phyloP scores from a whole-genome alignment of 805 yeast species.

The Komagataella mondaviorum region DNA sequence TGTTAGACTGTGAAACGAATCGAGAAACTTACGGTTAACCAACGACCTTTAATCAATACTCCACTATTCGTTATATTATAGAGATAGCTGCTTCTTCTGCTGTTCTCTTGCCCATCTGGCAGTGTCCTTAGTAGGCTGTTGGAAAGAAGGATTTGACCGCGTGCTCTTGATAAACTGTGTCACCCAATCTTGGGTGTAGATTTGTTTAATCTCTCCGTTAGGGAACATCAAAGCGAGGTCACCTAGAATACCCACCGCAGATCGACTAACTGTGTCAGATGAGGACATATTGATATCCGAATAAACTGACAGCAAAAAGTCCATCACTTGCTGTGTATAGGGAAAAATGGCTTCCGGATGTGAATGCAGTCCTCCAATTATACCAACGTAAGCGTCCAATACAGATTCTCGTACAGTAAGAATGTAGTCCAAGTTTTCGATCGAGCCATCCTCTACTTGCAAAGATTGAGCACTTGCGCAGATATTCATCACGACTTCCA shows the following conservation, averaged over 20 bases:
- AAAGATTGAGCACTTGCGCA: slow-evolving; percentile 52
- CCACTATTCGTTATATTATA: neutral
- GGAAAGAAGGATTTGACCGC: slow-evolving; percentile 46
- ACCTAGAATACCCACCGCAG: slow-evolving; percentile 85
- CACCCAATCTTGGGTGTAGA: slow-evolving; percentile 68
- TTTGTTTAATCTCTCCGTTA: slow-evolving; percentile 56
- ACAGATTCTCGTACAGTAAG: slow-evolving; percentile 69
- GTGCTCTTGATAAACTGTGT: slow-evolving; percentile 63
- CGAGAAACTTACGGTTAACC: neutral
- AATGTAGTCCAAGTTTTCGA: slow-evolving; percentile 70
- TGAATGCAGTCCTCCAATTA: slow-evolving; percentile 77
- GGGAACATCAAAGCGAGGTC: slow-evolving; percentile 84
- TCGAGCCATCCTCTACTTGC: slow-evolving; percentile 50
- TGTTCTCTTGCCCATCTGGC: slow-evolving; percentile 97
- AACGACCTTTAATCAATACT: neutral
- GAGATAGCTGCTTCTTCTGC: slow-evolving; percentile 24
- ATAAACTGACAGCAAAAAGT: slow-evolving; percentile 47
- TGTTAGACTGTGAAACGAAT: neutral
- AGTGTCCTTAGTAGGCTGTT: slow-evolving; percentile 68
- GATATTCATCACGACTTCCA: slow-evolving; percentile 68
- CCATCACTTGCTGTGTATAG: slow-evolving; percentile 57
- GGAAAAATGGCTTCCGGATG: slow-evolving; percentile 52
- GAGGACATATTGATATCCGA: slow-evolving; percentile 45
- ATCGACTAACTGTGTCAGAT: slow-evolving; percentile 62
- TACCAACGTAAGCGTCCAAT: slow-evolving; percentile 92